These are phyloP conservation scores for Venturia nashicola DNA, from an alignment of 2,329 filamentous ascomycete genomes.

Conservation along the genomic window DNA sequence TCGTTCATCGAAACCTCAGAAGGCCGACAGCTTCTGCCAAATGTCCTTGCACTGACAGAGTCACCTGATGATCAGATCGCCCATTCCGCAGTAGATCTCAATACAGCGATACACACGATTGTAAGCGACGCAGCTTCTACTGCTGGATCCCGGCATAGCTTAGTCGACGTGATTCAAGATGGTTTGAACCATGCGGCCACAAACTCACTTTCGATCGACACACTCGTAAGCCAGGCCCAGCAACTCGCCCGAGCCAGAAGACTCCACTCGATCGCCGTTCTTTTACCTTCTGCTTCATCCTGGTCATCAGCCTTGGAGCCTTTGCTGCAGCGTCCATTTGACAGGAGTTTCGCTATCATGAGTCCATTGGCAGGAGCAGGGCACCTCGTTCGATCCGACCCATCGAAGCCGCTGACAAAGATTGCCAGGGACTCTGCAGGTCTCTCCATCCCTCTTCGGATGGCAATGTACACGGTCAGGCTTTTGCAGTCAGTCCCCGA, in stretches of 20 bases:
- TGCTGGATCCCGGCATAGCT: slow-evolving; percentile 29
- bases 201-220: slow-evolving; percentile 37
- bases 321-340: slow-evolving; percentile 42
- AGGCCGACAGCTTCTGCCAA: slow-evolving; percentile 39
- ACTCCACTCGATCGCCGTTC: slow-evolving; percentile 19
- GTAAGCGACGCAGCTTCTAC: slow-evolving; percentile 23
- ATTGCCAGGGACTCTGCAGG: slow-evolving; percentile 53
- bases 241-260: slow-evolving; percentile 29
- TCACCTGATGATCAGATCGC: slow-evolving; percentile 40
- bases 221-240: slow-evolving; percentile 41
- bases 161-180: slow-evolving; percentile 40
- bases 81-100: slow-evolving; percentile 28
- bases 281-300: slow-evolving; percentile 50
- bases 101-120: slow-evolving; percentile 22
- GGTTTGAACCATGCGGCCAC: slow-evolving; percentile 34
- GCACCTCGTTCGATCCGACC: slow-evolving; percentile 41
- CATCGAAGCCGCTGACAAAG: slow-evolving; percentile 16
- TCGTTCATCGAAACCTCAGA: slow-evolving; percentile 30
- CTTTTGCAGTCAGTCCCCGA: slow-evolving; percentile 34
- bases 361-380: slow-evolving; percentile 60
- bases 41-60: slow-evolving; percentile 41
- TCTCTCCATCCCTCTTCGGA: slow-evolving; percentile 60
- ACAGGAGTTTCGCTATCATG: slow-evolving; percentile 58
- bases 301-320: slow-evolving; percentile 54
- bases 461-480: slow-evolving; percentile 56